Evolutionary conservation across 148 eudicot species (phyloP).

Genomic region (Chenopodium album): DNA sequence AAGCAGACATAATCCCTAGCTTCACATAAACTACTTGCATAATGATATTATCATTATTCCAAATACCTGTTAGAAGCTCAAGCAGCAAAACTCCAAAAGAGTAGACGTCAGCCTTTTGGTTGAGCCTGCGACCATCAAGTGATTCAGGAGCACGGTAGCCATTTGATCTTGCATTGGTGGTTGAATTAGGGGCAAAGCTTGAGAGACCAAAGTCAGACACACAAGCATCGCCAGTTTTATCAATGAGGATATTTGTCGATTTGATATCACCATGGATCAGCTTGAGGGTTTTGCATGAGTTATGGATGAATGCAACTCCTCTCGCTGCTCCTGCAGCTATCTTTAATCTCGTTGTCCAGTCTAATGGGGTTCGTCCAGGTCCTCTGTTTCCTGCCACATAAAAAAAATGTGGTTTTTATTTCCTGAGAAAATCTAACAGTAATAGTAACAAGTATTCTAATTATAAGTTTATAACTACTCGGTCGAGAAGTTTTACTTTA

Average conservation of each 20-base stretch:
- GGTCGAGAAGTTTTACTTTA: neutral
- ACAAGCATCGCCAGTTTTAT: constrained; percentile 55
- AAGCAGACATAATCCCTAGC: neutral
- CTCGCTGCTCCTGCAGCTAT: constrained; percentile 74
- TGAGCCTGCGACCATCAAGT: constrained; percentile 47
- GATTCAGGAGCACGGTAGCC: constrained; percentile 90
- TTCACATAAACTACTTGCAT: neutral
- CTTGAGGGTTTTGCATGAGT: constrained; percentile 51
- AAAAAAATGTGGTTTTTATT: neutral
- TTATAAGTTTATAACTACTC: neutral
- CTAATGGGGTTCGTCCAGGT: constrained; percentile 88
- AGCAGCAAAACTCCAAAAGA: constrained; percentile 85
- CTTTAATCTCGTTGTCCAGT: constrained; percentile 83
- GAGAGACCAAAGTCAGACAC: constrained; percentile 84
- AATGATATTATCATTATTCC: neutral
- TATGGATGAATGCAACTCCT: constrained; percentile 75
- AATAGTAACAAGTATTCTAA: neutral
- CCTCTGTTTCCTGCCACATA: constrained; percentile 72
- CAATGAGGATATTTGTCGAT: constrained; percentile 82
- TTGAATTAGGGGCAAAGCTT: constrained; percentile 39
- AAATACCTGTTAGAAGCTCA: constrained; percentile 70
- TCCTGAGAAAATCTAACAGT: neutral
- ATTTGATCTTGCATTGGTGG: constrained; percentile 39
- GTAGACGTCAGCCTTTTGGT: constrained; percentile 80
- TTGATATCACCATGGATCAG: constrained; percentile 90